phyloP scores from a whole-genome alignment of 2,329 filamentous ascomycete species.

The Tolypocladium capitatum region DNA sequence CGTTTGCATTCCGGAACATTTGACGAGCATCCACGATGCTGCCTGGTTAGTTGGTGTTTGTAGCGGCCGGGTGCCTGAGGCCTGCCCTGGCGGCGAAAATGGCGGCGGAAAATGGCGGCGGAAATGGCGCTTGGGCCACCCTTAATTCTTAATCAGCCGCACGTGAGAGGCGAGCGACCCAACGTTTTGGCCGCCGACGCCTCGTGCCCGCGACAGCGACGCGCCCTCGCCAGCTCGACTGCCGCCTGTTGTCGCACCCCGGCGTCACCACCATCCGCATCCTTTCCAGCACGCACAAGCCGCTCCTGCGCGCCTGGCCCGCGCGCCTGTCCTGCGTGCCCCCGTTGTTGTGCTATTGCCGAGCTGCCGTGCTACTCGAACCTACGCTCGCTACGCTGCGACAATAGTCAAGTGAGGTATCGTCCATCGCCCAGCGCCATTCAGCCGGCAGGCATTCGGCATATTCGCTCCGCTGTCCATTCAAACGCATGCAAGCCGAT shows the following conservation, averaged over 20 bases:
- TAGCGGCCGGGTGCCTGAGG: not conserved
- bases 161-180: not conserved
- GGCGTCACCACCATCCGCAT: constrained; percentile 1
- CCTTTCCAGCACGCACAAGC: not conserved
- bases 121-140: not conserved
- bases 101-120: too few relatives aligned
- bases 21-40: not conserved
- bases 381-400: not conserved
- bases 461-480: not conserved
- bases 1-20: not conserved
- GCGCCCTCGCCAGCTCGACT: constrained; percentile 5
- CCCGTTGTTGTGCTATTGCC: not conserved
- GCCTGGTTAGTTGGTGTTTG: not conserved
- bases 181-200: constrained; percentile 1
- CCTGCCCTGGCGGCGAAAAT: not conserved
- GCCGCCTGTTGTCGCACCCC: constrained; percentile 1
- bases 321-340: not conserved
- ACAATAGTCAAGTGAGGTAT: not conserved
- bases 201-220: constrained; percentile 5
- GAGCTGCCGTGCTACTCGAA: not conserved
- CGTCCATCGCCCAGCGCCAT: not conserved
- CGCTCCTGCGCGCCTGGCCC: not conserved
- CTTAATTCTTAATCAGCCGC: not conserved
- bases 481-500: not conserved
- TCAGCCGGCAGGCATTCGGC: not conserved